Evolutionary conservation across 306 rosid genomes (phyloP), one percentile per base, ranked within the genome.

Genomic region (Vigna unguiculata): DNA sequence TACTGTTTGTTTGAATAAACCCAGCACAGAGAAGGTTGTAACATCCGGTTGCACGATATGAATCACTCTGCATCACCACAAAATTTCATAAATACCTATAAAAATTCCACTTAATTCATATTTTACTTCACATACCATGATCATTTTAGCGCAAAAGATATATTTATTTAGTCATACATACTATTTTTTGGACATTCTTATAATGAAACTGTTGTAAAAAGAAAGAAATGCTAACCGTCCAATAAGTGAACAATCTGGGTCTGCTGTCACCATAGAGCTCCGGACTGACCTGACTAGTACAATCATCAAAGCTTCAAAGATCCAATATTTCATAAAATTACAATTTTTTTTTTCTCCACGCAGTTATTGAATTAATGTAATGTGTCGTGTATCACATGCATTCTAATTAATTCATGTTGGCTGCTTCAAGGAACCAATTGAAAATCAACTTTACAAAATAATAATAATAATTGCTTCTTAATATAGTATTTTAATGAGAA

Each of bases 211-310:
- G 38, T 34, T 34, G 38, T 6, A 17, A 57, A 7, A 3, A 65
- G 52, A 14, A 64, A 57, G 58, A 40, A 10, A 60, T 58, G 11
- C 89, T 78, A 1, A 94, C 97, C 97, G 98, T 94, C 98, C 98
- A 94, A 43, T 94, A 94, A 14, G 97, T 94, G 89, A 94, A 94
- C 80, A 94, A 81, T 86, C 98, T 85, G 5, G 98, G 98, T 14
- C 91, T 85, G 90, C 76, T 88, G 95, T 94, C 98, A 83, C 96
- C 97, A 76, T 94, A 94, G 55, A 94, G 94, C 97, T 90, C 96
- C 90, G 98, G 98, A 94, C 98, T 94, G 91, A 90, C 98, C 98
- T 94, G 98, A 90, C 97, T 94, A 90, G 97, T 93, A 82, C 80
- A 91, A 93, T 51, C 78, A 90, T 88, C 84, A 87, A 86, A 85